Percentiles rank a stretch among this genome's conserved stretches.
Conservation (phyloP, 306 rosid species). For the Vicia sativa region DNA sequence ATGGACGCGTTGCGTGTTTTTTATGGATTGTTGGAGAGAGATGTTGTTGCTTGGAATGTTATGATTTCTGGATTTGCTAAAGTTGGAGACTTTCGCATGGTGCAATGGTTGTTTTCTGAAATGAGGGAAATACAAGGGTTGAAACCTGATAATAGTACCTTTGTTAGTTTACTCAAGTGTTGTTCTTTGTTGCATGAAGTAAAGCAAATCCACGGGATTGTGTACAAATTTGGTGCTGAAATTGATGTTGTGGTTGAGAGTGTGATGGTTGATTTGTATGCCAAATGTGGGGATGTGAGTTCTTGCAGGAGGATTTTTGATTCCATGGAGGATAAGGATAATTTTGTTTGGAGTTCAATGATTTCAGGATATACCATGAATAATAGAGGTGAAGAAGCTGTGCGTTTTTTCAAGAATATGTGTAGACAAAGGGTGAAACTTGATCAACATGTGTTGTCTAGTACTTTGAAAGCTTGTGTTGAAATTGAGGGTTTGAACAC, state of each 20-base stretch:
- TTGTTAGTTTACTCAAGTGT: slow-evolving; percentile 49
- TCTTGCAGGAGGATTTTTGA: slow-evolving; percentile 50
- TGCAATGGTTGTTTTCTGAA: slow-evolving; percentile 49
- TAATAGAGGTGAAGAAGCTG: slow-evolving; percentile 52
- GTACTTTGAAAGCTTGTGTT: slow-evolving; percentile 57
- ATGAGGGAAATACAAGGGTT: slow-evolving; percentile 46
- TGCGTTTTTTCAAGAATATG: slow-evolving; percentile 49
- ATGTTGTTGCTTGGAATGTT: slow-evolving; percentile 60
- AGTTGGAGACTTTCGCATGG: slow-evolving; percentile 46
- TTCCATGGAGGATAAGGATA: slow-evolving; percentile 55
- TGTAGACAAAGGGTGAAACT: slow-evolving; percentile 49
- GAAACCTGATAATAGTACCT: slow-evolving; percentile 47
- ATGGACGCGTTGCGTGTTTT: slow-evolving; percentile 40
- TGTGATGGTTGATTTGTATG: slow-evolving; percentile 55
- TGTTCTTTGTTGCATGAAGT: slow-evolving; percentile 47
- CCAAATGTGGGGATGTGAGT: slow-evolving; percentile 45
- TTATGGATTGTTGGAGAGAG: slow-evolving; percentile 48
- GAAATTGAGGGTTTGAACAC: slow-evolving; percentile 43
- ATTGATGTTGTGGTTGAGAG: slow-evolving; percentile 51
- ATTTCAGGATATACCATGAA: slow-evolving; percentile 53
- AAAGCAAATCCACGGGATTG: slow-evolving; percentile 51
- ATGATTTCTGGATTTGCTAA: slow-evolving; percentile 59
- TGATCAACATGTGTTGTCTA: slow-evolving; percentile 52
- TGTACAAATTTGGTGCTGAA: slow-evolving; percentile 48
- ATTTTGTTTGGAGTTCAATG: slow-evolving; percentile 55